Conservation (phyloP, 176 grass and related monocot genomes). For the Ensete ventricosum region DNA sequence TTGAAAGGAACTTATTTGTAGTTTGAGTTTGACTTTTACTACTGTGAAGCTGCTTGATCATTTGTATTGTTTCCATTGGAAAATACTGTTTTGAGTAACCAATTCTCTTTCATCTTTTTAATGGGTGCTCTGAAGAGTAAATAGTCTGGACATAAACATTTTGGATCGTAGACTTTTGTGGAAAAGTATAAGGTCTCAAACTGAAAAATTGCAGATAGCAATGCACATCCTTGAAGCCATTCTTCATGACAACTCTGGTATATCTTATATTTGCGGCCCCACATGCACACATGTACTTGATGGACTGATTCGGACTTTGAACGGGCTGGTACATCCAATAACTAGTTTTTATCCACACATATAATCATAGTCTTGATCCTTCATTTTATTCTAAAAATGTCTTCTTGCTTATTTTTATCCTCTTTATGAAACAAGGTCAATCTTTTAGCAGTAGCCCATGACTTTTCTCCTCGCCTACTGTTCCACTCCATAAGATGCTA, state of each 20-base stretch:
- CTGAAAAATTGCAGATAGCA: slow-evolving; percentile 11
- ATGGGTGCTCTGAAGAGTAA: not conserved
- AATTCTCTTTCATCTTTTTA: no score
- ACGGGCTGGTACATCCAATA: not conserved
- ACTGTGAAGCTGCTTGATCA: no score
- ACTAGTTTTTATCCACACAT: not conserved
- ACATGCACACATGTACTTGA: not conserved
- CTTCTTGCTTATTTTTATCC: not conserved
- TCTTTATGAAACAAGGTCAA: slow-evolving; percentile 1
- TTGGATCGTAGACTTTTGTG: not conserved
- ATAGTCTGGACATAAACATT: not conserved
- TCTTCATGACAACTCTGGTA: slow-evolving; percentile 9
- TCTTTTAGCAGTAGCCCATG: not conserved
- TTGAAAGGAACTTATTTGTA: no score
- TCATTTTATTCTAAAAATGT: not conserved
- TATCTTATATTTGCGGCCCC: slow-evolving; percentile 8
- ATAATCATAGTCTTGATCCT: not conserved
- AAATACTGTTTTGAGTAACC: no score
- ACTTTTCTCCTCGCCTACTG: slow-evolving; percentile 9
- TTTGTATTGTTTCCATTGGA: no score
- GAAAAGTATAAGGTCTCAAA: not conserved
- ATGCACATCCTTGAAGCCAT: slow-evolving; percentile 18
- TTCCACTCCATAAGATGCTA: slow-evolving; percentile 20
- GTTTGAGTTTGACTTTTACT: no score
- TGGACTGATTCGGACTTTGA: slow-evolving; percentile 8